A percentile compares a stretch with the other conserved stretches of the same genome.
phyloP scores from a whole-genome alignment of 768 basidiomycete species.

The Termitomyces sp. region DNA sequence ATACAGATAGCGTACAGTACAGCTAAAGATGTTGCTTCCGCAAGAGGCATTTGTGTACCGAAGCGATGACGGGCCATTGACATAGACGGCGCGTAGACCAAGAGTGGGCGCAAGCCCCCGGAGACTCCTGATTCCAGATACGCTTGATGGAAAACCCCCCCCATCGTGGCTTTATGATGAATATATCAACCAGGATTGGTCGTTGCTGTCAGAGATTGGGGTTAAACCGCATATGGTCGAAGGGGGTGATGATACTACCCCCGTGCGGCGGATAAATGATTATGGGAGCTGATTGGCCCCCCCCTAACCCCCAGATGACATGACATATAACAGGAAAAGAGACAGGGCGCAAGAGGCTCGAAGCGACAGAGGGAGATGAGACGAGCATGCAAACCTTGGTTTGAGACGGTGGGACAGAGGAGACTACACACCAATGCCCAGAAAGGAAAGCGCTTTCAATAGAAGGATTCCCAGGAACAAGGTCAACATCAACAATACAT shows the following conservation, averaged over 20 bases:
- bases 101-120: slow-evolving; percentile 3
- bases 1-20: neutral
- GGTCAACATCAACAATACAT: neutral
- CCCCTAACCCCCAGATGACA: neutral
- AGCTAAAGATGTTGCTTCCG: neutral
- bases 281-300: neutral
- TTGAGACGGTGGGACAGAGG: neutral
- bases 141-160: neutral
- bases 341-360: neutral
- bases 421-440: neutral
- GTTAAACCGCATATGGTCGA: slow-evolving; percentile 2
- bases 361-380: neutral
- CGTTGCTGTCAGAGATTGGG: neutral
- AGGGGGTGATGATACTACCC: neutral
- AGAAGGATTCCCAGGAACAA: neutral
- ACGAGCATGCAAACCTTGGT: neutral
- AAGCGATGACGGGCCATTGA: neutral
- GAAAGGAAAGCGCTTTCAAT: neutral
- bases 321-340: neutral
- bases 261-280: neutral
- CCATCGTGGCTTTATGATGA: neutral
- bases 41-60: slow-evolving; percentile 9
- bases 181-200: neutral
- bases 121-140: slow-evolving; percentile 8
- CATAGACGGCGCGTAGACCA: slow-evolving; percentile 1